Evolutionary conservation across 306 rosid genomes (phyloP), one percentile per base, ranked within the genome.

Genomic region (Abrus pulchellus): DNA sequence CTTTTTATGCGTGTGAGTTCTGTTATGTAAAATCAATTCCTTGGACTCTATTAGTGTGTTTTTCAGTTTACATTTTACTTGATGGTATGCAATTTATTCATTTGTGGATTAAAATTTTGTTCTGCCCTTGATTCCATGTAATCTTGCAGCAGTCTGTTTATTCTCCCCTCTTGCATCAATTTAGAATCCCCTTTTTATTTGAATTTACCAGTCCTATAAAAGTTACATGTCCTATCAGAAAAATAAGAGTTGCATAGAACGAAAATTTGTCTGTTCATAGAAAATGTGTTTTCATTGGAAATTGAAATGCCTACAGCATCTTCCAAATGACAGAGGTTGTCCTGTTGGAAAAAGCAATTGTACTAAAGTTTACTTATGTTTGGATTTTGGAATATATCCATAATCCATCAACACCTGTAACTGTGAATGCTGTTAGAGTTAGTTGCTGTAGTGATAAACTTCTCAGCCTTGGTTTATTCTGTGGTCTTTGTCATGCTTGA

Each of bases 1-100:
- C 80, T 67, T 81, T 81, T 78, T 70, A 38, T 62, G 68, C 75
- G 43, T 81, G 79, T 83, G 70, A 85, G 79, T 85, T 85, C 75
- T 83, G 61, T 78, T 68, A 57, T 29, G 67, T 76, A 62, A 84
- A 64, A 56, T 45, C 45, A 85, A 64, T 69, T 83, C 71, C 78
- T 80, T 86, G 75, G 67, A 40, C 77, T 33, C 65, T 75, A 40
- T 45, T 53, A 67, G 56, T 76, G 86, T 82, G 47, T 63, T 67
- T 68, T 75, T 79, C 54, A 43, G 71, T 65, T 53, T 64, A 50
- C 52, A 67, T 41, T 63, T 64, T 66, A 40, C 77, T 34, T 60
- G 41, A 47, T 73, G 71, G 30, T 5, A 72, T 73, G 82, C 33
- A 53, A 68, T 68, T 61, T 73, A 68, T 59, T 77, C 74, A 59